Percentiles rank a stretch among this genome's conserved stretches.
Evolutionary conservation across 305 asterid genomes (phyloP).

Genomic region (Fraxinus paxiana): DNA sequence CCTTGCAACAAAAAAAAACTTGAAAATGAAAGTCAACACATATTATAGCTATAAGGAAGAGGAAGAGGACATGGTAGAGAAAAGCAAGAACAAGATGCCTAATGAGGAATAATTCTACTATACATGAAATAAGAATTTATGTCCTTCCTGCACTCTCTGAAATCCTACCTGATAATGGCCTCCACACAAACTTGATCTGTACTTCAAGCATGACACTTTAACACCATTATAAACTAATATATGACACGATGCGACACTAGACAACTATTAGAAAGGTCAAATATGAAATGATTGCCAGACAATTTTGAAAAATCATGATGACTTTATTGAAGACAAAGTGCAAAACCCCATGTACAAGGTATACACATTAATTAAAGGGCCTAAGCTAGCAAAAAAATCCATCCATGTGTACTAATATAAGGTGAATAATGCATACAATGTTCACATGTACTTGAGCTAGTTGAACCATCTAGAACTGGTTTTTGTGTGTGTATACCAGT

Average conservation of each 20-base stretch:
- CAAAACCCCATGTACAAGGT: not conserved
- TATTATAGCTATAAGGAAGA: constrained; percentile 4
- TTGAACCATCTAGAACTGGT: not conserved
- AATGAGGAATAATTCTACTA: not conserved
- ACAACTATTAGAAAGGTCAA: not conserved
- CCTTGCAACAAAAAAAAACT: not conserved
- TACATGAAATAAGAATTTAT: not conserved
- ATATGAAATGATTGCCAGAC: not conserved
- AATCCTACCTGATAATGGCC: not conserved
- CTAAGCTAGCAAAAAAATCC: not conserved
- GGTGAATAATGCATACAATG: not conserved
- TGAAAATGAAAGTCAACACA: not conserved
- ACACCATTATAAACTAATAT: not conserved
- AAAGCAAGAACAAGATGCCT: not conserved
- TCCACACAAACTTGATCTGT: not conserved
- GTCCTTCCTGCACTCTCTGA: not conserved
- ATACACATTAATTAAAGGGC: not conserved
- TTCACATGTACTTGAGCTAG: not conserved
- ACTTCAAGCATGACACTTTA: not conserved
- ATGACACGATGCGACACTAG: not conserved
- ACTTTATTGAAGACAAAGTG: not conserved
- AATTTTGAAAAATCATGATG: not conserved
- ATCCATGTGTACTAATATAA: not conserved
- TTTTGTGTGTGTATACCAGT: constrained; percentile 9
- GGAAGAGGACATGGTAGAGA: not conserved